phyloP scores from a whole-genome alignment of 2,329 filamentous ascomycete species.

The Sporothrix pallida region DNA sequence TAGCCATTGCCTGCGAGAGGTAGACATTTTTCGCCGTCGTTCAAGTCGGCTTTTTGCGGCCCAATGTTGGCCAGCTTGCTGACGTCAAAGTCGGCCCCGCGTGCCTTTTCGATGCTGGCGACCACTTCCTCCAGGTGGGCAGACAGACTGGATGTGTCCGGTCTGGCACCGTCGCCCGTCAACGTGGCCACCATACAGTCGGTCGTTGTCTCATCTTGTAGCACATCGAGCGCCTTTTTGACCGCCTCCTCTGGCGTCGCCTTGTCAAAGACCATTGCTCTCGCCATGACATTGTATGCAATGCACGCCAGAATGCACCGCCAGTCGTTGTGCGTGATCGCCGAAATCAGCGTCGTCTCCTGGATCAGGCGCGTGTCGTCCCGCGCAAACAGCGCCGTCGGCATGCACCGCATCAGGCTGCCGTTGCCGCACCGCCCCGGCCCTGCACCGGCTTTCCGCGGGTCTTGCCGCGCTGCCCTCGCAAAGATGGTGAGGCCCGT shows the following conservation, averaged over 20 bases:
- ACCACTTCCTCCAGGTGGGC: not conserved
- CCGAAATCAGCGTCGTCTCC: constrained; percentile 48
- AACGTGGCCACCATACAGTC: not conserved
- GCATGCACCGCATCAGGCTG: constrained; percentile 55
- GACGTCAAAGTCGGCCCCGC: constrained; percentile 38
- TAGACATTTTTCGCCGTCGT: constrained; percentile 36
- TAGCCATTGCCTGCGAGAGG: constrained; percentile 47
- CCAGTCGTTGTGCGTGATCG: constrained; percentile 49
- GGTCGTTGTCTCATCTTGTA: constrained; percentile 35
- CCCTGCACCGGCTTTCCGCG: constrained; percentile 47
- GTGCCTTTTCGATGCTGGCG: constrained; percentile 43
- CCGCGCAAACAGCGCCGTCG: constrained; percentile 51
- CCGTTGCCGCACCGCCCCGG: constrained; percentile 52
- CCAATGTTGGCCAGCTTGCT: constrained; percentile 44
- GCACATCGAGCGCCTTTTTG: constrained; percentile 38
- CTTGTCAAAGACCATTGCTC: constrained; percentile 43
- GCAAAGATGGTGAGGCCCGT: constrained; percentile 45
- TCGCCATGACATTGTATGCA: constrained; percentile 50
- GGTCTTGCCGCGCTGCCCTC: constrained; percentile 40
- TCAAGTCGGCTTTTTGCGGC: constrained; percentile 36
- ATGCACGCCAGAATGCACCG: constrained; percentile 48
- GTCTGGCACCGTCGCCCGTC: not conserved
- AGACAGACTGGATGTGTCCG: not conserved
- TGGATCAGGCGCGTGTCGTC: constrained; percentile 39
- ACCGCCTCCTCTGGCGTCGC: constrained; percentile 42